These are phyloP conservation scores for Tricharina praecox DNA, from an alignment of 495 filamentous ascomycete species.

Conservation along the genomic window DNA sequence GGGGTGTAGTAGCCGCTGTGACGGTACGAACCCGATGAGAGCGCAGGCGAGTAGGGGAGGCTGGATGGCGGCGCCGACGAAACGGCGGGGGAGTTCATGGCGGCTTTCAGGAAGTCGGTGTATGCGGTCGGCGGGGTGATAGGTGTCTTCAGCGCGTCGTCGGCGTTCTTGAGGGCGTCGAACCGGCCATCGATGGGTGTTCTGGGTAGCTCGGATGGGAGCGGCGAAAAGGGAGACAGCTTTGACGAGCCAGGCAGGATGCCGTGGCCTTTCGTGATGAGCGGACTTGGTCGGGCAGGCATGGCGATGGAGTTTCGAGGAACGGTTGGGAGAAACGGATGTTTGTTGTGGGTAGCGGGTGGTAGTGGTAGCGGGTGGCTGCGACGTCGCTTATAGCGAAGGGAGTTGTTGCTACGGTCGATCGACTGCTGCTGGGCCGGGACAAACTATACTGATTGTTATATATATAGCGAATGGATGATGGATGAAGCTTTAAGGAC, in stretches of 20 bases:
- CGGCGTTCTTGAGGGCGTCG: conserved; percentile 13
- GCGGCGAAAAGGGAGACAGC: conserved; percentile 18
- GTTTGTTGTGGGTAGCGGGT: background rate
- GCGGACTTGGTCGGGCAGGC: conserved; percentile 2
- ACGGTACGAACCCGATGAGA: conserved; percentile 8
- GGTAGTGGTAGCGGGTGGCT: background rate
- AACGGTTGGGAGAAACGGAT: too few relatives aligned
- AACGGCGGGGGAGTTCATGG: conserved; percentile 24
- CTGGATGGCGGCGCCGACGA: conserved; percentile 25
- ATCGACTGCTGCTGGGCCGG: background rate
- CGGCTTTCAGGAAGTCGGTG: conserved; percentile 69
- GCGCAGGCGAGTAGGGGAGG: conserved; percentile 15
- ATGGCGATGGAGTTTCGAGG: too few relatives aligned
- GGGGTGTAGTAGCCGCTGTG: conserved; percentile 22
- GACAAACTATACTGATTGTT: background rate
- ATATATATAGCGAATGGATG: background rate
- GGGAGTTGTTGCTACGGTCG: too few relatives aligned
- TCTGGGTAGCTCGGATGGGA: conserved; percentile 25
- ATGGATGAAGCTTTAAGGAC: conserved; percentile 2
- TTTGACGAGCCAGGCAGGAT: background rate
- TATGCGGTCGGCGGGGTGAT: conserved; percentile 89
- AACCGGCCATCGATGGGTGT: conserved; percentile 24
- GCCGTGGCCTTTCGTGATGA: conserved; percentile 3
- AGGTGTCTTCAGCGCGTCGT: conserved; percentile 45
- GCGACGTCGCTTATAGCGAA: background rate